These are phyloP conservation scores for Apostasia ramifera DNA, from an alignment of 106 monocot species.

Conservation along the genomic window DNA sequence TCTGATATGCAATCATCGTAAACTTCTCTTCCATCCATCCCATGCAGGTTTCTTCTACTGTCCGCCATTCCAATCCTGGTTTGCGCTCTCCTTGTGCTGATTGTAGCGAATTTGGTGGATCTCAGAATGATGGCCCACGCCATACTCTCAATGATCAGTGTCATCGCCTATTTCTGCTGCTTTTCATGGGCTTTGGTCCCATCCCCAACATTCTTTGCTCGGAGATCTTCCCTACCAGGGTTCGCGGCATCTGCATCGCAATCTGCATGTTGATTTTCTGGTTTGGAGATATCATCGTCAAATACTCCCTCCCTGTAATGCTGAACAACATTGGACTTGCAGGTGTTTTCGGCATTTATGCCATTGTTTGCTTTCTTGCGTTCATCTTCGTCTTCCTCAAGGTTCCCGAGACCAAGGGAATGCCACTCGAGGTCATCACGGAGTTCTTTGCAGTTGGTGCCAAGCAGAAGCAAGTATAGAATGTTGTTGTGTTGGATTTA, in stretches of 20 bases:
- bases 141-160: constrained; percentile 19
- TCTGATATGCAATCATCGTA: not conserved
- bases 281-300: no score
- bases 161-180: no score
- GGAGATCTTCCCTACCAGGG: constrained; percentile 40
- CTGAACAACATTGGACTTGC: not conserved
- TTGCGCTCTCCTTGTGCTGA: constrained; percentile 15
- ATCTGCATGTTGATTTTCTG: no score
- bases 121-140: constrained; percentile 15
- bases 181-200: no score
- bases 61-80: constrained; percentile 34
- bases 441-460: constrained; percentile 32
- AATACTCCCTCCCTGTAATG: not conserved
- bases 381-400: not conserved
- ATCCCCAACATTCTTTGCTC: constrained; percentile 17
- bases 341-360: no score
- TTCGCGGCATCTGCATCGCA: not conserved
- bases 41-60: constrained; percentile 32
- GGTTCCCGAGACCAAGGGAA: constrained; percentile 3
- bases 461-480: not conserved
- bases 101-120: constrained; percentile 18
- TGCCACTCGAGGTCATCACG: not conserved
- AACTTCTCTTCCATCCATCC: not conserved
- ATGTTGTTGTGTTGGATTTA: no score
- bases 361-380: no score